phyloP scores from a whole-genome alignment of 2,329 filamentous ascomycete genomes.

The Talaromyces amestolkiae region DNA sequence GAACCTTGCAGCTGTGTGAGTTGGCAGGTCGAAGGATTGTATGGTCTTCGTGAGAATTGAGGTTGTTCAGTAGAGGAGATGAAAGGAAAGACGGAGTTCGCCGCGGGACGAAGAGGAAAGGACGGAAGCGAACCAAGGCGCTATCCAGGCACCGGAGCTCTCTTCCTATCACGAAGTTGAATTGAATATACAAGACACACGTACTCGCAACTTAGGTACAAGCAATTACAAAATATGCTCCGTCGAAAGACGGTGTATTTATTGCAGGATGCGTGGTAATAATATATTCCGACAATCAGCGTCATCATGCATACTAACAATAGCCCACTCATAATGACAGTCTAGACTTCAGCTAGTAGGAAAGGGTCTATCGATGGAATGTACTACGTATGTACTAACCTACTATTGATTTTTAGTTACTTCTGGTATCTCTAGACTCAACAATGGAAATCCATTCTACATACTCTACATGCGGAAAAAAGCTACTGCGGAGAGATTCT shows the following conservation, averaged over 20 bases:
- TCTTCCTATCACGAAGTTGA: neutral
- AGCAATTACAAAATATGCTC: neutral
- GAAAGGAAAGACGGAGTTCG: neutral
- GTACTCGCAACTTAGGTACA: neutral
- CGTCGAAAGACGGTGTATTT: neutral
- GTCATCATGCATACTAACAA: neutral
- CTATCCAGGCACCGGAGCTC: neutral
- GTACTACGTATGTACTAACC: neutral
- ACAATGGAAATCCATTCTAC: neutral
- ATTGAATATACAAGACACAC: no score
- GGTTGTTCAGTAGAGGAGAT: neutral
- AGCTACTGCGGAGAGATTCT: neutral
- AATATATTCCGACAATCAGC: neutral
- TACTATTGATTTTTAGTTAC: neutral
- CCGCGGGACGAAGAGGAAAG: neutral
- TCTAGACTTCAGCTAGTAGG: neutral
- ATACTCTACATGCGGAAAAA: neutral
- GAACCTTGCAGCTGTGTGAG: neutral
- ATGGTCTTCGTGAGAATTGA: neutral
- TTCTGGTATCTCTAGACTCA: neutral
- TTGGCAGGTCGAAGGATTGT: neutral
- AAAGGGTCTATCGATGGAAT: neutral
- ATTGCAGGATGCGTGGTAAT: neutral
- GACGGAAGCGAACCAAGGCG: neutral
- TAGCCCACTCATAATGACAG: neutral